Evolutionary conservation across 1,284 basidiomycete species (phyloP).

Genomic region (Xerocomus amazonicus): DNA sequence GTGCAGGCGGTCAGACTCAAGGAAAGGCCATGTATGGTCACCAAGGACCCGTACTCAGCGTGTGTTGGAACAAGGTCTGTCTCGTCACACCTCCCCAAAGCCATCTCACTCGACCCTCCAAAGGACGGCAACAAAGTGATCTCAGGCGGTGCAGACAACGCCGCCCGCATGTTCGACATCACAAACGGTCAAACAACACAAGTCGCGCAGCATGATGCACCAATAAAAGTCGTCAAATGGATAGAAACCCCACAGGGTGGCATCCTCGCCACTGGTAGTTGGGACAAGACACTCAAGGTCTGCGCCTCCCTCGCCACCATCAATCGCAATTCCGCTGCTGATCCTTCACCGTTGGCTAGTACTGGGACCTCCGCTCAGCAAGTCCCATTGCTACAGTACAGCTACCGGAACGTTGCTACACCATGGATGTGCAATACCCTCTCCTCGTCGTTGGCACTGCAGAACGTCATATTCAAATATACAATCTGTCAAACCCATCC

Average conservation of each 20-base stretch:
- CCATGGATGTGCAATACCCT: conserved; percentile 80
- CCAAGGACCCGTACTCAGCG: conserved; percentile 74
- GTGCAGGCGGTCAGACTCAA: conserved; percentile 51
- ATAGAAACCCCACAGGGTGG: conserved; percentile 63
- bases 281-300: conserved; percentile 87
- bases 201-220: conserved; percentile 79
- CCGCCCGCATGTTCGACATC: conserved; percentile 75
- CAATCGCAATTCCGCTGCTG: background rate
- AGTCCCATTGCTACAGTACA: conserved; percentile 74
- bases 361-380: conserved; percentile 84
- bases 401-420: conserved; percentile 88
- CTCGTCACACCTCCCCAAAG: background rate
- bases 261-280: conserved; percentile 80
- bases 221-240: conserved; percentile 73
- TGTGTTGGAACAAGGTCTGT: conserved; percentile 72
- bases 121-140: conserved; percentile 76
- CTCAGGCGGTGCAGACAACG: conserved; percentile 80
- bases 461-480: conserved; percentile 86
- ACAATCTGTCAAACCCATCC: conserved; percentile 81
- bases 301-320: conserved; percentile 7
- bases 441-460: conserved; percentile 96
- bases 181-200: conserved; percentile 63
- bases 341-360: conserved; percentile 44
- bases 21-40: conserved; percentile 79
- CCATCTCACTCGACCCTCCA: conserved; percentile 6